phyloP scores from a whole-genome alignment of 2,329 filamentous ascomycete species.

The Claviceps arundinis region DNA sequence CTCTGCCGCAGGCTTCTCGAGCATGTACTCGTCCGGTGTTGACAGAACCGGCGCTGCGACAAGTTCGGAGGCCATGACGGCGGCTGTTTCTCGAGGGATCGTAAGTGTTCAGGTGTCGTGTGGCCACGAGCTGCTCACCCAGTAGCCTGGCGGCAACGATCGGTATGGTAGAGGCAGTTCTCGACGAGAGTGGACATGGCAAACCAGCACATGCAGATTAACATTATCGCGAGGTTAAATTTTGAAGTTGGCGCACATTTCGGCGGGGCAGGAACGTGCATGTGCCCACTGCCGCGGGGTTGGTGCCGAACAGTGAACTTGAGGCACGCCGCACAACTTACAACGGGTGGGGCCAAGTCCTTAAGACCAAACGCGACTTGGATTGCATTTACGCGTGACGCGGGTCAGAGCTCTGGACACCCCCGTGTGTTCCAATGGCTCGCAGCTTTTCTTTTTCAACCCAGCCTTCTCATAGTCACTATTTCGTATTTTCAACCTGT shows the following conservation, averaged over 20 bases:
- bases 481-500: background rate
- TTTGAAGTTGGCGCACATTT: background rate
- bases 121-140: background rate
- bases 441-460: background rate
- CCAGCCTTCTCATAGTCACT: background rate
- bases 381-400: slow-evolving; percentile 1
- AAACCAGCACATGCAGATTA: too few species aligned
- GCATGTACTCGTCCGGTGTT: slow-evolving; percentile 46
- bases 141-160: background rate
- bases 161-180: background rate
- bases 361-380: background rate
- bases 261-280: background rate
- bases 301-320: background rate
- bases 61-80: slow-evolving; percentile 32
- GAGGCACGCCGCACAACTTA: too few species aligned
- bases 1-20: slow-evolving; percentile 35
- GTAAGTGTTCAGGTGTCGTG: background rate
- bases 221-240: background rate
- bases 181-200: background rate
- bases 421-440: background rate
- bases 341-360: too few species aligned
- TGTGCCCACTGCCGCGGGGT: background rate
- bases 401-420: background rate
- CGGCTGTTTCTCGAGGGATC: background rate
- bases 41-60: slow-evolving; percentile 46